Evolutionary conservation across 23 red algal genomes (phyloP).

Genomic region (Gracilariopsis chorda): DNA sequence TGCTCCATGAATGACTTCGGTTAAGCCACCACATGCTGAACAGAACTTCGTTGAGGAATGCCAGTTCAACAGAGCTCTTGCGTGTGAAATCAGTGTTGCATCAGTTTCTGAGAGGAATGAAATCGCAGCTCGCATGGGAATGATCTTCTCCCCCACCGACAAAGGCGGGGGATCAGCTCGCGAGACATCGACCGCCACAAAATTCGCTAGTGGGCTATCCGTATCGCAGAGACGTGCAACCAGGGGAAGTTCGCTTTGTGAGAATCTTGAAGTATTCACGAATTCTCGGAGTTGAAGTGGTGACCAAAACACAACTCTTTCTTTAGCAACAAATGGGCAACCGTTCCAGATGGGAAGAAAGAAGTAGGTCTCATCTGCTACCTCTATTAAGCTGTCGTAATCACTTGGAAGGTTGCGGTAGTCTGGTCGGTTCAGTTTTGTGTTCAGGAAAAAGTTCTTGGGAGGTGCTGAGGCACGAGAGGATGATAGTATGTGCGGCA

Average conservation of each 20-base stretch:
- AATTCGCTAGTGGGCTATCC: background rate
- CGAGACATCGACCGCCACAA: background rate
- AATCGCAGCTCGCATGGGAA: background rate
- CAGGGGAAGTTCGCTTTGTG: background rate
- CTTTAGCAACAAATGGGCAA: background rate
- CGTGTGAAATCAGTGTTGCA: constrained; percentile 27
- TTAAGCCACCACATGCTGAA: constrained; percentile 14
- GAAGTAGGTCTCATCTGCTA: background rate
- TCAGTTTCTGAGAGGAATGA: constrained; percentile 21
- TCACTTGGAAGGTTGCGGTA: background rate
- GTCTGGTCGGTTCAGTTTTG: background rate
- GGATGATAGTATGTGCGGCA: too few relatives aligned
- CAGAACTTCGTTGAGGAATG: constrained; percentile 47
- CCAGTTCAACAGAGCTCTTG: constrained; percentile 46
- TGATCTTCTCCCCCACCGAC: background rate
- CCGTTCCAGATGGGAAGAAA: background rate
- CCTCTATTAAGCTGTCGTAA: background rate
- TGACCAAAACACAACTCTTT: background rate
- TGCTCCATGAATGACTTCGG: background rate
- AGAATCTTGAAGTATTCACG: background rate
- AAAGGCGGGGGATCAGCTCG: background rate
- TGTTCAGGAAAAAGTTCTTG: constrained; percentile 2
- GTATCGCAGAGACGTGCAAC: background rate
- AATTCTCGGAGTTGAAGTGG: background rate
- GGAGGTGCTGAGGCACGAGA: too few relatives aligned